Evolutionary conservation across 768 basidiomycete species (phyloP).

Genomic region (Rhizopogon vesiculosus): DNA sequence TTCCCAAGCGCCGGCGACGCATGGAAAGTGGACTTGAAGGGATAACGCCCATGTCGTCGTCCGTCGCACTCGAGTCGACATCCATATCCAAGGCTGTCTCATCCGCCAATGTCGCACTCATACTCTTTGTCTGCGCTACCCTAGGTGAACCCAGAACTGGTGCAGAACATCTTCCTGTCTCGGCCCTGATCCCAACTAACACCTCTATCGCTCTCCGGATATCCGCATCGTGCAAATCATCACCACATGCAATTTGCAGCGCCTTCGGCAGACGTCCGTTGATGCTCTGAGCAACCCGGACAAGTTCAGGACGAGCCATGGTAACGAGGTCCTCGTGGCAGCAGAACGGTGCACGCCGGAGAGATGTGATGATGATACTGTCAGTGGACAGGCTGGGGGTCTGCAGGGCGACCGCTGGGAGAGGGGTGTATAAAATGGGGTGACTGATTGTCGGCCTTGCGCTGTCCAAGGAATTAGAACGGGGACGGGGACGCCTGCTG

Average conservation of each 20-base stretch:
- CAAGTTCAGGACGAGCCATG: conserved; percentile 53
- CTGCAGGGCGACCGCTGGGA: conserved; percentile 52
- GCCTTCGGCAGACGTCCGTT: conserved; percentile 53
- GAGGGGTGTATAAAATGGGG: not conserved
- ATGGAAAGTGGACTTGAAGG: conserved; percentile 24
- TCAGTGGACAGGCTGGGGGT: conserved; percentile 45
- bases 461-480: conserved; percentile 13
- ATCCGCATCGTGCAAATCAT: conserved; percentile 34
- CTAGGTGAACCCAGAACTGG: not conserved
- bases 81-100: conserved; percentile 3
- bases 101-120: not conserved
- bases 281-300: conserved; percentile 46
- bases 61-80: conserved; percentile 2
- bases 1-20: conserved; percentile 10
- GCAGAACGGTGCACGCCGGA: conserved; percentile 58
- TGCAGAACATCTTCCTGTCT: not conserved
- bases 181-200: conserved; percentile 48
- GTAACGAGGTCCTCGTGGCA: conserved; percentile 69
- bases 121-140: not conserved
- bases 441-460: conserved; percentile 2
- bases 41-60: not conserved
- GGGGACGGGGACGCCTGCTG: not conserved
- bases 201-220: conserved; percentile 56
- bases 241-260: conserved; percentile 42
- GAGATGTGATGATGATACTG: conserved; percentile 59